Conservation (phyloP, 345 rosid species). For the Rhodomyrtus tomentosa region DNA sequence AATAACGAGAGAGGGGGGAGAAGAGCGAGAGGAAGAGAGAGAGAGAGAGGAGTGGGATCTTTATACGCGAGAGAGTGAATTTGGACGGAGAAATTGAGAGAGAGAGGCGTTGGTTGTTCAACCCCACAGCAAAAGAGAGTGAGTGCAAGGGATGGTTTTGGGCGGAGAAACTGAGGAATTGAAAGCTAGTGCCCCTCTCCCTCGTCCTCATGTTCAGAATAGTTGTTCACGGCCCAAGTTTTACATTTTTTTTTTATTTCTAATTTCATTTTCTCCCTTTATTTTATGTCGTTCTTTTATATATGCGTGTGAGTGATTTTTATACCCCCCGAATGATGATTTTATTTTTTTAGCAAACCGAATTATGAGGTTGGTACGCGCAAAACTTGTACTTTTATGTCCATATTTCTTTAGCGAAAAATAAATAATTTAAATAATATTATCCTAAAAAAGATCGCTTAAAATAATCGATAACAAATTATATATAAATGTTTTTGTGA, state of each 20-base stretch:
- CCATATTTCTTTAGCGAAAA: too few species aligned
- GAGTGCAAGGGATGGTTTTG: neutral
- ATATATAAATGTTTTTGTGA: too few species aligned
- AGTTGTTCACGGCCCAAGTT: neutral
- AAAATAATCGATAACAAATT: too few species aligned
- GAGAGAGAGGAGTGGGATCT: neutral
- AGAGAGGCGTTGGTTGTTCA: neutral
- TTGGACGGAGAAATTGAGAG: neutral
- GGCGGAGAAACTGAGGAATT: slow-evolving; percentile 45
- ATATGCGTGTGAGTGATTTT: too few species aligned
- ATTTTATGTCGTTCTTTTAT: neutral
- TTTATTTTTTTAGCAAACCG: too few species aligned
- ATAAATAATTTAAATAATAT: too few species aligned
- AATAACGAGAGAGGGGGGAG: neutral
- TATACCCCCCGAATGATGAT: too few species aligned
- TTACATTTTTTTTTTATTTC: neutral
- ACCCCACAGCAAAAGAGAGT: slow-evolving; percentile 9
- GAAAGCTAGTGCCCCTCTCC: neutral
- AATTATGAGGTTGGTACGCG: too few species aligned
- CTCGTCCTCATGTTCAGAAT: neutral
- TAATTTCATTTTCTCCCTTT: fast-evolving
- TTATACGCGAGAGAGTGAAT: neutral
- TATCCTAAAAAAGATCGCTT: too few species aligned
- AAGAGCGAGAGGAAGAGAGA: neutral
- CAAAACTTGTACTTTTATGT: too few species aligned